Conservation (phyloP, 768 basidiomycete species). For the Leccinum boreale region DNA sequence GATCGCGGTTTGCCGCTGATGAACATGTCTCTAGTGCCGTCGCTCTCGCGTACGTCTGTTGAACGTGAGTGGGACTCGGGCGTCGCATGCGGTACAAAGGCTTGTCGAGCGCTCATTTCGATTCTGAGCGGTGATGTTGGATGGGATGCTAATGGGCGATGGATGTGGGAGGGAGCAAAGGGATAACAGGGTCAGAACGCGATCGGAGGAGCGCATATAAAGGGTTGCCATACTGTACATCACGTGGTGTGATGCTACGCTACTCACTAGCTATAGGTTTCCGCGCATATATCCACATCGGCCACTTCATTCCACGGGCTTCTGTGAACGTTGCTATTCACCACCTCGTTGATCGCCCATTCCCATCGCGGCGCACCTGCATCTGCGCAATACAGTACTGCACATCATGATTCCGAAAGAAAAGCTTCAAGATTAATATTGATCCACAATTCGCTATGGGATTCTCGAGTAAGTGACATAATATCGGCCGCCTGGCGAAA, state of each 20-base stretch:
- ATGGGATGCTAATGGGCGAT: not conserved
- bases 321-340: no score
- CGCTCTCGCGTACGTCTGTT: not conserved
- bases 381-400: no score
- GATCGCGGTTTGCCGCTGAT: conserved; percentile 18
- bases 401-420: no score
- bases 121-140: not conserved
- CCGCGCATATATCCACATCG: no score
- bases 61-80: conserved; percentile 9
- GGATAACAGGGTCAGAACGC: not conserved
- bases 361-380: no score
- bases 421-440: no score
- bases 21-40: conserved; percentile 6
- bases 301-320: no score
- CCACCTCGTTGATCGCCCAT: no score
- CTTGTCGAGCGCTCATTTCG: conserved; percentile 27
- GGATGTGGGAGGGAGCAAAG: not conserved
- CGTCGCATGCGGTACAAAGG: conserved; percentile 21
- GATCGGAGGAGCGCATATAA: conserved; percentile 6
- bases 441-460: no score
- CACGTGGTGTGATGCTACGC: conserved; percentile 11
- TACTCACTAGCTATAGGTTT: no score
- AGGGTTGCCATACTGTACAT: not conserved
- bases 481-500: conserved; percentile 78
- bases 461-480: no score